Conservation (phyloP, 2,329 filamentous ascomycete genomes). For the Aspergillus awamori region DNA sequence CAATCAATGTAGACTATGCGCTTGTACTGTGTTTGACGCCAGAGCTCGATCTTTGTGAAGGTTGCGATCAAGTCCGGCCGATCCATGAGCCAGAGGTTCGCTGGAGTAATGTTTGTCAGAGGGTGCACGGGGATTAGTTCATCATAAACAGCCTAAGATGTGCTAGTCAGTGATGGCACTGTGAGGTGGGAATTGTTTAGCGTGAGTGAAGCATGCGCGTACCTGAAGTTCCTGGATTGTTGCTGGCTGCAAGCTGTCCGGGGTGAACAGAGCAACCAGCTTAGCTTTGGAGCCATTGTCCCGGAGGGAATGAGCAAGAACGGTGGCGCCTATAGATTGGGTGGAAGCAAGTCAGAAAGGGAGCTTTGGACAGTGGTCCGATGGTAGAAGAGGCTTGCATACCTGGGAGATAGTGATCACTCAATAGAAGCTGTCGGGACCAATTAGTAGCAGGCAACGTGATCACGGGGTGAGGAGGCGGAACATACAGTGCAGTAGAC, state of each 20-base stretch:
- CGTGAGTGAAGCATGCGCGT: conserved; percentile 13
- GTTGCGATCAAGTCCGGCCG: conserved; percentile 86
- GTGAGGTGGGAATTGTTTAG: not conserved
- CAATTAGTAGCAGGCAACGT: conserved; percentile 10
- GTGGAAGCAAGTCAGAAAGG: conserved; percentile 20
- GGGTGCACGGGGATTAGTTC: conserved; percentile 82
- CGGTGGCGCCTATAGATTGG: conserved; percentile 71
- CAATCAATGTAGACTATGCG: conserved; percentile 95
- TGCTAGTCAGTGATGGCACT: conserved; percentile 26
- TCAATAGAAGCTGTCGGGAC: conserved; percentile 75
- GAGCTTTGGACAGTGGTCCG: not conserved
- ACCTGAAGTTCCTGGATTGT: conserved; percentile 81
- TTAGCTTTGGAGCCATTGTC: conserved; percentile 87
- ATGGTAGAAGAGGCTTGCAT: conserved; percentile 33
- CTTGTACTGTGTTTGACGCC: conserved; percentile 86
- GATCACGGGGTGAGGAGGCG: conserved; percentile 8
- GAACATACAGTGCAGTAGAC: conserved; percentile 66
- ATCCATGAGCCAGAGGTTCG: conserved; percentile 89
- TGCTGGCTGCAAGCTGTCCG: conserved; percentile 73
- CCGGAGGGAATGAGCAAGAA: conserved; percentile 90
- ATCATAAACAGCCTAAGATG: conserved; percentile 74
- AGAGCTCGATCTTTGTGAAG: conserved; percentile 95
- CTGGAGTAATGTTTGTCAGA: conserved; percentile 74
- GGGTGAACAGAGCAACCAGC: conserved; percentile 80
- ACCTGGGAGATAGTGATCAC: conserved; percentile 92